Evolutionary conservation across 805 yeast genomes (phyloP).

Genomic region (Dipodascus geniculatus): DNA sequence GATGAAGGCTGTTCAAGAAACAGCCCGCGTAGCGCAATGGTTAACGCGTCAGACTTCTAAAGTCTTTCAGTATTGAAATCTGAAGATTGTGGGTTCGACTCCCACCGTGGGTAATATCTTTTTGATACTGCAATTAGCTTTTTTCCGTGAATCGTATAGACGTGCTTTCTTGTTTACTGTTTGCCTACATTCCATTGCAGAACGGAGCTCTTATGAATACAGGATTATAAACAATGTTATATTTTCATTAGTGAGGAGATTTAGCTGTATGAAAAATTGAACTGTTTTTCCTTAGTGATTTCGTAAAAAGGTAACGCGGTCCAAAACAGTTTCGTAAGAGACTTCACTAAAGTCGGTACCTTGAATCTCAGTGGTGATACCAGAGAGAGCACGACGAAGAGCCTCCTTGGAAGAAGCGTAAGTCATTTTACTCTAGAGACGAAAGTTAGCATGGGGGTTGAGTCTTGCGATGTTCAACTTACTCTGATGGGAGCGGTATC

Average conservation of each 20-base stretch:
- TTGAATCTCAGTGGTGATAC: constrained; percentile 88
- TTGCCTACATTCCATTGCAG: no score
- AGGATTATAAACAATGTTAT: not conserved
- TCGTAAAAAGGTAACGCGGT: constrained; percentile 74
- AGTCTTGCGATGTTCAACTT: not conserved
- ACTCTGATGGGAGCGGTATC: constrained; percentile 88
- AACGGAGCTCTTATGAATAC: no score
- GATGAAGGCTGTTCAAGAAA: no score
- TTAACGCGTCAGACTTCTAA: constrained; percentile 31
- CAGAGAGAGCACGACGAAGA: constrained; percentile 92
- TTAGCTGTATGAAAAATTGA: not conserved
- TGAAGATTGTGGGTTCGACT: constrained; percentile 32
- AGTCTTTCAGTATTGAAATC: constrained; percentile 11
- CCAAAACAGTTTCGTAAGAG: constrained; percentile 85
- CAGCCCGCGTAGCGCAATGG: constrained; percentile 32
- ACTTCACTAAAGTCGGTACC: constrained; percentile 98
- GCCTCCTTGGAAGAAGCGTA: constrained; percentile 98
- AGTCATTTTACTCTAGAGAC: constrained; percentile 67
- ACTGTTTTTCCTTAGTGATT: no score
- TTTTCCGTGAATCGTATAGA: not conserved
- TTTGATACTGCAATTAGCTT: not conserved
- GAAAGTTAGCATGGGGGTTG: no score
- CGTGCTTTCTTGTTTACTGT: no score
- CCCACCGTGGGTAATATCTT: constrained; percentile 28
- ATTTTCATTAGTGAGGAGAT: not conserved